Evolutionary conservation across 2,329 filamentous ascomycete genomes (phyloP), one percentile per base, ranked within the genome.

Genomic region (Talaromyces atroroseus): DNA sequence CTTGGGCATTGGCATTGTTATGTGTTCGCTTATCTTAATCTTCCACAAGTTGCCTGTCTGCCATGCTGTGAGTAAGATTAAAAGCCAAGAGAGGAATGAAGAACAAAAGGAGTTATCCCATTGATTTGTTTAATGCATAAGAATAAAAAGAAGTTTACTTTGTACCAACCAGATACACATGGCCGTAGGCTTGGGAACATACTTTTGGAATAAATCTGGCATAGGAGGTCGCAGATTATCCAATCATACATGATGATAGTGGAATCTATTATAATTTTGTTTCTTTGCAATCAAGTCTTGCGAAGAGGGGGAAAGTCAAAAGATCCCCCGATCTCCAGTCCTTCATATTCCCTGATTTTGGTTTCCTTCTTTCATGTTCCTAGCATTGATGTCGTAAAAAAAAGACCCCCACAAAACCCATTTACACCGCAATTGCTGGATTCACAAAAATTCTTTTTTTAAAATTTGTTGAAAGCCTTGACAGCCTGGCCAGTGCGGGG

Each of bases 401-500:
- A 53, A 45, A 40, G 48, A 36, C 24, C 29, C 56, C 51, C 46
- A 50, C 40, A 50, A 58, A 54, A 54, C 45, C 45, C 34, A 49
- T 49, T n/a, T 40, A 54, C 52, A 54, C 52, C 52, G 52, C 52
- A 44, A 54, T 49, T 54, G 52, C 40, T 42, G 52, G 52, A 49
- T 49, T 54, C 20, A 54, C n/a, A 29, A 32, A 49, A 32, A 50
- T 16, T 36, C 14, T 52, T 34, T 57, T 40, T 70, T 87, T 96
- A 99, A 85, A 99, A 99, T 86, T 99, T 99, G 84, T 79, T 83
- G 87, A 99, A 99, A 78, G 86, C 80, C 91, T 99, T 99, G 79
- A 96, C 91, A 71, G 85, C 81, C 88, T 96, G 96, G 81, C 92
- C 90, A 72, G 90, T 96, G 82, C 92, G 87, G 80, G 92, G 92